Conservation (phyloP, 148 eudicot species). For the Rhododendron henanense region DNA sequence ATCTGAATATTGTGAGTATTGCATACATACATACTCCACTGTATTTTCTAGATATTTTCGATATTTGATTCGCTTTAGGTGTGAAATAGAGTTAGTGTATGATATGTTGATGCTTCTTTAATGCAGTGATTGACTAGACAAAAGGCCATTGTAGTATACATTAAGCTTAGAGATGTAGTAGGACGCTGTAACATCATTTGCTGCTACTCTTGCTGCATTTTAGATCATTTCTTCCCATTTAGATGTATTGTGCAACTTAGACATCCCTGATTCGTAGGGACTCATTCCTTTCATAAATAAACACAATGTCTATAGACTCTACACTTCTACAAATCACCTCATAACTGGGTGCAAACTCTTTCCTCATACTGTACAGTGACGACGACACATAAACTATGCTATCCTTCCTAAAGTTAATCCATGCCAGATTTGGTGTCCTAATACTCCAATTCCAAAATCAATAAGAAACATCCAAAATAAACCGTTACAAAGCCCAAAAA, state of each 20-base stretch:
- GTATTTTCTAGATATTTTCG: not conserved
- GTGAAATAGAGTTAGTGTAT: not conserved
- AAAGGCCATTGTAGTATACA: not conserved
- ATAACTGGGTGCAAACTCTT: slow-evolving; percentile 13
- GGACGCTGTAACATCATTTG: not conserved
- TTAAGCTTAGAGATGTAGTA: not conserved
- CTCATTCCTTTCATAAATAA: no score
- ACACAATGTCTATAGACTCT: not conserved
- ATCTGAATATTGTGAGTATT: not conserved
- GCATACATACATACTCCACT: not conserved
- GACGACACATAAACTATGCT: not conserved
- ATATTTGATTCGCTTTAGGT: not conserved
- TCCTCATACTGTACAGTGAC: no score
- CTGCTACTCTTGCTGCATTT: no score
- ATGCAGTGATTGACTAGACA: not conserved
- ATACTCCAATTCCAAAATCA: not conserved
- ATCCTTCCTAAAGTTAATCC: not conserved
- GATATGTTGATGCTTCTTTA: not conserved
- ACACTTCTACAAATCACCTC: slow-evolving; percentile 6
- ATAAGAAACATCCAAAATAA: not conserved
- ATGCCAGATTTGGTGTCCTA: not conserved
- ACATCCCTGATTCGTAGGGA: no score
- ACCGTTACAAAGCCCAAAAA: not conserved
- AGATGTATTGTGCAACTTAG: no score
- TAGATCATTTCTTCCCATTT: no score